Base-by-base conservation (phyloP, 2,329 filamentous ascomycete species). In the Trichoderma koningii region DNA sequence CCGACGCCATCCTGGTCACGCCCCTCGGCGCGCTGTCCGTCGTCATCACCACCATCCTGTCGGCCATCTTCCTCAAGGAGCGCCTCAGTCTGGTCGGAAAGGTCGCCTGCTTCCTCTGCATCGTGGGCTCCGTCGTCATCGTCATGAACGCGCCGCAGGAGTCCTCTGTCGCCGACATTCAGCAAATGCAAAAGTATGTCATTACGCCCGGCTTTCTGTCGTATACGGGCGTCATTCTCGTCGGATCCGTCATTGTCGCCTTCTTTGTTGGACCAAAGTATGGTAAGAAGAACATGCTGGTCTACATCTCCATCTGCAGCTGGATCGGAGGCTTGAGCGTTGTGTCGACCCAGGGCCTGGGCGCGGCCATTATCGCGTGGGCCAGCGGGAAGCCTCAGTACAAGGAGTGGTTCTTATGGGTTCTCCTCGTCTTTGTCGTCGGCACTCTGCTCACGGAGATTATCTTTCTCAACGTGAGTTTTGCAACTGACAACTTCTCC, bases 331-430 rank as follows among this genome's bases (percentile, higher is more conserved):
- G 93, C 1, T 81, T 98, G 73, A 97, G 93, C 78, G 95, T 98
- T 9, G 95, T 98, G 63, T 90, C 92, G 17, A 98, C 93, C 3
- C 94, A 98, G 77, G 95, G 95, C 19, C 79, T 99, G 50, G 95
- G 95, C 60, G 88, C 94, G 62, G 94, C 94, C 19, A 93, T 99
- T 68, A 85, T 97, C 63, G 91, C 94, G 0, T 93, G 96, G 80
- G 89, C 89, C 66, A 84, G 85, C 19, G 95, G 94, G 17, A 87
- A 87, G 56, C 84, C 89, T 2, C 93, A 99, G 82, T 98, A 97
- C 78, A 97, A 97, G 76, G 87, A 98, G 75, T 98, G 94, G 94
- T 99, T 99, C 74, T 79, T 96, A 45, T 99, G 97, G 78, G 89
- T 98, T 5, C 79, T 98, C 38, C 80, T 98, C 64, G 91, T 93